These are phyloP conservation scores for Coniochaeta ligniaria DNA, from an alignment of 2,329 filamentous ascomycete genomes.

Conservation along the genomic window DNA sequence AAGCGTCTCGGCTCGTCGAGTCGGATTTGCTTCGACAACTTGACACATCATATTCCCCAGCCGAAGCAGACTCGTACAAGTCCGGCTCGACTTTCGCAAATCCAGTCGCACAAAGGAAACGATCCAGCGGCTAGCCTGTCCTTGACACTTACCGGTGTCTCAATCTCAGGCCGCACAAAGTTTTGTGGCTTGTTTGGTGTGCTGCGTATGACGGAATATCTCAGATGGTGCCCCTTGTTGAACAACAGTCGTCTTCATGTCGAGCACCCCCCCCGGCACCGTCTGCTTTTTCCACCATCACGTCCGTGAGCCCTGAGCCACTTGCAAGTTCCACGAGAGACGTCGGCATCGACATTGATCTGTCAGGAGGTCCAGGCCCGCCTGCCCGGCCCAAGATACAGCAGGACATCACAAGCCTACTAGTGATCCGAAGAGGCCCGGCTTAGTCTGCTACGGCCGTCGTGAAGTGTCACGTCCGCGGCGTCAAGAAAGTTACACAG, in stretches of 20 bases:
- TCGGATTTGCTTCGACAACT: not conserved
- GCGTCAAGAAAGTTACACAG: not conserved
- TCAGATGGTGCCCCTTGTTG: not conserved
- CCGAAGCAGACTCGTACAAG: not conserved
- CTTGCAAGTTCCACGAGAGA: not conserved
- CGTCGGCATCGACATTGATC: not conserved
- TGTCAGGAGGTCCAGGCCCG: not conserved
- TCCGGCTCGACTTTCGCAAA: not conserved
- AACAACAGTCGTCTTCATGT: not conserved
- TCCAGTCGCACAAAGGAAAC: constrained; percentile 4
- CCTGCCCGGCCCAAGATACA: not conserved
- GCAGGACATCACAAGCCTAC: not conserved
- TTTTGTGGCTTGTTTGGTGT: not conserved
- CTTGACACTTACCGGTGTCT: constrained; percentile 3
- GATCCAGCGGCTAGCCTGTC: constrained; percentile 12
- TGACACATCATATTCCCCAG: not conserved
- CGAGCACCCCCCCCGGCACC: not conserved
- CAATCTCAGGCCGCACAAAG: not conserved
- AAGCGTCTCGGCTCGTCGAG: not conserved
- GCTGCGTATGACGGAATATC: not conserved
- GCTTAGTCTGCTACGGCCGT: not conserved
- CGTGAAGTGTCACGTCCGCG: not conserved
- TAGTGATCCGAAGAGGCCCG: not conserved
- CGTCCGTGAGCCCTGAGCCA: not conserved
- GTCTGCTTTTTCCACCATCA: not conserved